phyloP scores from a whole-genome alignment of 176 grass and related monocot species.

The Phyllostachys edulis region DNA sequence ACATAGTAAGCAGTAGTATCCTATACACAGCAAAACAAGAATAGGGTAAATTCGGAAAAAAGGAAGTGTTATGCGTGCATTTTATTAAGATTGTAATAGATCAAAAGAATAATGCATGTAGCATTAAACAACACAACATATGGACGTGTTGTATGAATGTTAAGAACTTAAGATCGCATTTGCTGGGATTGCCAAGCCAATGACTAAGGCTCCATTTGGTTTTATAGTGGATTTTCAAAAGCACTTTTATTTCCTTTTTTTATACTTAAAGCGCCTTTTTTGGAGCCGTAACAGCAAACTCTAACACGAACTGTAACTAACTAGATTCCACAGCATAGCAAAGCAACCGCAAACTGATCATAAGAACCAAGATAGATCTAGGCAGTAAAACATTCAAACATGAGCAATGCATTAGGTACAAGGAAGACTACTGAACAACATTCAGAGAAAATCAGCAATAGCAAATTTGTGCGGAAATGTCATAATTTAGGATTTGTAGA shows the following conservation, averaged over 20 bases:
- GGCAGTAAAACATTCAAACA: neutral
- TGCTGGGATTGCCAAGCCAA: neutral
- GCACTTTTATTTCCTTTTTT: neutral
- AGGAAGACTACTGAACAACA: neutral
- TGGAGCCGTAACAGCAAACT: neutral
- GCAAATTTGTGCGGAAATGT: neutral
- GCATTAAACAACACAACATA: neutral
- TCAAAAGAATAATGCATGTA: neutral
- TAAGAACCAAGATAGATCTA: slow-evolving; percentile 20
- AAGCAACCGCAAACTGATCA: neutral
- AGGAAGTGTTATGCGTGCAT: neutral
- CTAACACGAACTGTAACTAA: neutral
- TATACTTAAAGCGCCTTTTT: neutral
- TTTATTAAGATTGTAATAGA: neutral
- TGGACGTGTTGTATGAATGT: neutral
- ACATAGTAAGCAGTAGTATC: slow-evolving; percentile 1
- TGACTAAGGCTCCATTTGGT: neutral
- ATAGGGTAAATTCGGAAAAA: neutral
- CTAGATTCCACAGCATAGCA: neutral
- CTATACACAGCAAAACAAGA: slow-evolving; percentile 10
- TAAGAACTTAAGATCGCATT: neutral
- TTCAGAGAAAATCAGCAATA: neutral
- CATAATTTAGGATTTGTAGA: neutral
- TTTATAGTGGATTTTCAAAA: neutral
- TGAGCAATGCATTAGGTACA: neutral